phyloP scores from a whole-genome alignment of 164 flowering plant species.

The Liquidambar formosana region DNA sequence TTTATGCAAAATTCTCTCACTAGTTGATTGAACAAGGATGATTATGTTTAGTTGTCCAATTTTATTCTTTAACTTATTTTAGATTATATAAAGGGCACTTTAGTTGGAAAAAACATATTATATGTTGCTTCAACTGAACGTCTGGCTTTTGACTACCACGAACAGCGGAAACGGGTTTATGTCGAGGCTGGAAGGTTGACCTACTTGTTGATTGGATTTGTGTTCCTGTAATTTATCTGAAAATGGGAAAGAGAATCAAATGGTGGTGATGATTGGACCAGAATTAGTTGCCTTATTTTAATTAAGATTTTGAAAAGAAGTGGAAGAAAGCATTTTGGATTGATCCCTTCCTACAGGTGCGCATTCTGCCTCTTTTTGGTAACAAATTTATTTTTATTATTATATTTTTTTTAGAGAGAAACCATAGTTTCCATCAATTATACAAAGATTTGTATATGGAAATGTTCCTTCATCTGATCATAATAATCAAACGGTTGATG shows the following conservation, averaged over 20 bases:
- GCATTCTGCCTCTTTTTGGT: background rate
- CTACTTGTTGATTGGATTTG: background rate
- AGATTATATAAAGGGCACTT: background rate
- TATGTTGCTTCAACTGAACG: background rate
- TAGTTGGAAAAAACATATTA: too few species aligned
- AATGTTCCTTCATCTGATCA: background rate
- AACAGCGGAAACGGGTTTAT: background rate
- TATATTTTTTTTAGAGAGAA: background rate
- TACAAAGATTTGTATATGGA: background rate
- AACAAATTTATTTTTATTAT: background rate
- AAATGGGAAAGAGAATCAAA: background rate
- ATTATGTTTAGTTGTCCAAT: too few species aligned
- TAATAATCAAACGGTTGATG: background rate
- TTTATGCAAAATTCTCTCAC: background rate
- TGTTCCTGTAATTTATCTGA: background rate
- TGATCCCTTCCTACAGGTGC: background rate
- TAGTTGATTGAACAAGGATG: background rate
- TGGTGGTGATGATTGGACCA: background rate
- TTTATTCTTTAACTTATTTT: too few species aligned
- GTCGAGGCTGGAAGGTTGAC: background rate
- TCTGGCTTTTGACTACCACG: background rate
- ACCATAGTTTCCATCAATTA: background rate
- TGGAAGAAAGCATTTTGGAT: background rate
- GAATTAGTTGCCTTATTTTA: background rate
- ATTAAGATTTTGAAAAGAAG: background rate